Evolutionary conservation across 73 alveolate genomes (phyloP).

Genomic region (Blepharisma japonicum): DNA sequence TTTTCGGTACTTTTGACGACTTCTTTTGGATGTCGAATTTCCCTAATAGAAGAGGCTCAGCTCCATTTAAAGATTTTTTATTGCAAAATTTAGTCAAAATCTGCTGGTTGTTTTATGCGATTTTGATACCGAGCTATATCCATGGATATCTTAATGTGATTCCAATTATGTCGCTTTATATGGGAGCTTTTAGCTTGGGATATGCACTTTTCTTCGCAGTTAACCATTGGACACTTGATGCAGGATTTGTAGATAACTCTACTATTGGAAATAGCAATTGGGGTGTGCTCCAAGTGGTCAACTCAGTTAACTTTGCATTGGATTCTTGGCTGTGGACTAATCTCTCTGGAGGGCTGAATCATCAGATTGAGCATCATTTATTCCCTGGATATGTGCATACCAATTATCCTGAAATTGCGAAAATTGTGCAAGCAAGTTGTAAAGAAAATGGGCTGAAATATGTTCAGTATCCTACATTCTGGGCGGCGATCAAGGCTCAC

Average conservation of each 20-base stretch:
- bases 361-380: constrained; percentile 70
- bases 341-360: constrained; percentile 63
- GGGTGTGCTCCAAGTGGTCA: constrained; percentile 69
- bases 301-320: constrained; percentile 61
- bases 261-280: constrained; percentile 59
- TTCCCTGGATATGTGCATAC: constrained; percentile 69
- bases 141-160: constrained; percentile 48
- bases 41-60: constrained; percentile 68
- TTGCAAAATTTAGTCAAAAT: constrained; percentile 47
- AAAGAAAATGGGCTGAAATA: constrained; percentile 53
- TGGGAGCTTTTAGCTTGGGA: constrained; percentile 46
- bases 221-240: constrained; percentile 74
- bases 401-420: constrained; percentile 53
- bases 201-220: constrained; percentile 68
- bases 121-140: constrained; percentile 42
- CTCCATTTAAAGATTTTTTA: constrained; percentile 38
- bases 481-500: constrained; percentile 46
- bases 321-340: constrained; percentile 59
- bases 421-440: constrained; percentile 49
- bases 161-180: constrained; percentile 59
- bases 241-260: constrained; percentile 63
- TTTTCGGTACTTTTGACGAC: constrained; percentile 73
- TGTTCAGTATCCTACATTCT: constrained; percentile 42
- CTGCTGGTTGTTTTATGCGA: constrained; percentile 42
- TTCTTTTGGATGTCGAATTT: constrained; percentile 64